These are phyloP conservation scores for Gnetum montanum DNA, from an alignment of 75 land plant genomes.

Conservation along the genomic window DNA sequence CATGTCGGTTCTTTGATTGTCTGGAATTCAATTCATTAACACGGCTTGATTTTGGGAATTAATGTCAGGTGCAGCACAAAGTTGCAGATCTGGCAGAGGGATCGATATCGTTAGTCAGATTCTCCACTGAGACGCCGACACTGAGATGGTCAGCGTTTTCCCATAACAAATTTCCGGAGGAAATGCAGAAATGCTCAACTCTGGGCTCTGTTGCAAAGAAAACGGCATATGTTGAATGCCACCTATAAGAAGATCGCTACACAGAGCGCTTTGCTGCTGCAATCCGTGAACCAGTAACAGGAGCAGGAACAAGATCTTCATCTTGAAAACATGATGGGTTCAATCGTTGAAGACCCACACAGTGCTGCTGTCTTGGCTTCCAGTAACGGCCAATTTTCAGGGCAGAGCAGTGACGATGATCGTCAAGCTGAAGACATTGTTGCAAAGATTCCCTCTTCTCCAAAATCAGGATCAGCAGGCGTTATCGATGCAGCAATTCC, in stretches of 20 bases:
- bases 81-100: slow-evolving; percentile 22
- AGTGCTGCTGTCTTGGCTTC: no score
- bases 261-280: slow-evolving; percentile 13
- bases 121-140: slow-evolving; percentile 23
- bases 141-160: slow-evolving; percentile 40
- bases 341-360: no score
- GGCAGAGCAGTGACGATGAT: no score
- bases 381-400: no score
- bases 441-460: neutral
- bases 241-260: slow-evolving; percentile 21
- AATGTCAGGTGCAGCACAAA: slow-evolving; percentile 10
- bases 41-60: neutral
- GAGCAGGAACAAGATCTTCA: no score
- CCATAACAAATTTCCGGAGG: slow-evolving; percentile 25
- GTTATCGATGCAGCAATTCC: neutral
- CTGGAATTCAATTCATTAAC: no score
- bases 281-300: neutral
- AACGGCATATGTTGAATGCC: slow-evolving; percentile 35
- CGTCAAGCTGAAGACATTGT: neutral
- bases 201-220: slow-evolving; percentile 36
- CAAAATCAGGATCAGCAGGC: neutral
- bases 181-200: slow-evolving; percentile 31
- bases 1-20: no score
- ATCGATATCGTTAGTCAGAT: slow-evolving; percentile 33
- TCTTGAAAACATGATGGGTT: no score